Evolutionary conservation across 129 eudicot genomes (phyloP), one percentile per base, ranked within the genome.

Genomic region (Smallanthus sonchifolius): DNA sequence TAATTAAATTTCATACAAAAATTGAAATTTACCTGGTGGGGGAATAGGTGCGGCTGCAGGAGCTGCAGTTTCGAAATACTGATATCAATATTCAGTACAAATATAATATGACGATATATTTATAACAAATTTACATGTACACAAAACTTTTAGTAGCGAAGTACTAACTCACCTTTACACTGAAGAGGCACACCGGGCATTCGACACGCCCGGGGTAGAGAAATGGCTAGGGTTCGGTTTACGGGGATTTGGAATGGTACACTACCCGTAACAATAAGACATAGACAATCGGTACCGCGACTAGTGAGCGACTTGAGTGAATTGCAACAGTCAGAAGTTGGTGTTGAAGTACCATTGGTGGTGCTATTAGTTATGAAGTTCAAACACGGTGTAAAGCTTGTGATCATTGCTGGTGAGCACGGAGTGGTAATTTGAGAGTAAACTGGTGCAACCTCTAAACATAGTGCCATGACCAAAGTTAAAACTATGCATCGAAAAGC

Each of bases 101-200:
- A 38, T 7, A 48, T 3, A 32, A 15, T 8, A 49, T n/a, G 65
- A 35, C n/a, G 0, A 59, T 17, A 59, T 17, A 17, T 32, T 7
- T 19, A 4, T 20, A 6, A 52, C 11, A 52, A 24, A 10, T 30
- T 19, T 37, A 36, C 56, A 60, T 28, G 7, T 1, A 2, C 20
- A 24, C 56, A 20, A 4, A 38, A 28, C 4, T 4, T 15, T 15
- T 40, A 2, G 6, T 17, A 1, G 11, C 4, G 17, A 28, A 6
- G 10, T 52, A 11, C 20, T 11, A 5, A 59, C 67, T 0, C 32
- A 70, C 98, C 89, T 86, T 86, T 84, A 83, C 98, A 93, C 65
- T 90, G 95, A 14, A 93, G 80, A 64, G 96, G 95, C 3, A 93
- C 96, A 10, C 95, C 87, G 6, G 96, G 87, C 92, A 87, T 88